Base-by-base conservation (phyloP, 805 yeast species). In the Tetrapisispora fleetii region DNA sequence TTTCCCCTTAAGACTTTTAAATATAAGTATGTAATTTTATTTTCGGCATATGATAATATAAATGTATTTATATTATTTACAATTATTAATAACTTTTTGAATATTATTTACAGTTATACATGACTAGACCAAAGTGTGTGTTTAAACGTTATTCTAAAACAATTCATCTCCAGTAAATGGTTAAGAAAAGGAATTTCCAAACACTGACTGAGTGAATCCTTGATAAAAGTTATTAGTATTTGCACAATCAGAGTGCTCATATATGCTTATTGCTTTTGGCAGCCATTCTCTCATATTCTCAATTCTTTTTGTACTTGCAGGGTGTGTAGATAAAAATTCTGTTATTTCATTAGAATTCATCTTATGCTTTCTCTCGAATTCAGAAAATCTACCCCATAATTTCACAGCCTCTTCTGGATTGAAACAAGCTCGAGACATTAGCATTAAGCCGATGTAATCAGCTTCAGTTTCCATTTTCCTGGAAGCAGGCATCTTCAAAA, bases 391-490 rank as follows among this genome's bases (percentile, higher is more conserved):
- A 47, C 74, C 65, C 99, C 99, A 93, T 49, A 93, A 75, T 11
- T 68, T 69, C 1, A 83, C 78, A 0, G 96, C 84, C 55, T 81
- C 87, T 17, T 68, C 67, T 6, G 96, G 89, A 53, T 90, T 70
- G 64, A 75, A 93, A 63, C 99, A 93, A 43, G 95, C 95, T 50
- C 80, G 71, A 2, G 96, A 79, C 96, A 91, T 86, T 55, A 91
- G 73, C 80, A 88, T 83, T 51, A 93, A 70, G 0, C 99, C 99
- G 30, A 93, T 90, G 58, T 83, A 82, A 66, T 93, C 99, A 0
- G 99, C 98, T 64, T 93, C 99, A 0, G 88, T 76, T 66, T 93
- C 99, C 96, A 88, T 88, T 50, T 79, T 87, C 58, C 99, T 73
- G 1, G 95, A 85, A 0, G 95, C 85, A 0, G 97, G 97, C 76